phyloP scores from a whole-genome alignment of 768 basidiomycete genomes.

The Cyclocybe cylindracea region DNA sequence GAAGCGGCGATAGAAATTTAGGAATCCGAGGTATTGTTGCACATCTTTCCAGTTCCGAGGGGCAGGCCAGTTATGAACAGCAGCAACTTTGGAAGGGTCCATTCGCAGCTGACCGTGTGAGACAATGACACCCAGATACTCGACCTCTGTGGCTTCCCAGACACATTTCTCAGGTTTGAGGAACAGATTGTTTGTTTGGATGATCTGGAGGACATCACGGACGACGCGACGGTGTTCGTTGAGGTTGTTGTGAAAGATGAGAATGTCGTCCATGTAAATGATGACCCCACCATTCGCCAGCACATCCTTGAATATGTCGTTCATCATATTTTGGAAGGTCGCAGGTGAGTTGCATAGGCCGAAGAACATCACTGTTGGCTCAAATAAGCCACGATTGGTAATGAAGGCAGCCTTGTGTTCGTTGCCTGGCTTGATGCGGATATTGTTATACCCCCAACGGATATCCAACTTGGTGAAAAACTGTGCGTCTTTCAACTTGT shows the following conservation, averaged over 20 bases:
- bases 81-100: constrained; percentile 17
- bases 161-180: no score
- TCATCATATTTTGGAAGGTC: constrained; percentile 35
- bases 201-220: constrained; percentile 7
- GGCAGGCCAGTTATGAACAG: constrained; percentile 30
- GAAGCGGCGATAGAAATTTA: no score
- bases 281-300: no score
- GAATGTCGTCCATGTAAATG: no score
- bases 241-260: constrained; percentile 33
- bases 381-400: constrained; percentile 32
- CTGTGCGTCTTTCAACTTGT: constrained; percentile 20
- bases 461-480: constrained; percentile 42
- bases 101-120: constrained; percentile 8
- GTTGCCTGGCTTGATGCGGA: constrained; percentile 42
- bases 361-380: constrained; percentile 41
- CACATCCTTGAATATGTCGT: no score
- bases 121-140: constrained; percentile 35
- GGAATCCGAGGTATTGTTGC: no score
- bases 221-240: constrained; percentile 15
- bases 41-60: constrained; percentile 30
- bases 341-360: constrained; percentile 32
- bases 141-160: constrained; percentile 26
- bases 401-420: constrained; percentile 46
- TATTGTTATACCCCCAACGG: constrained; percentile 38
- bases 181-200: constrained; percentile 27